Base-by-base conservation (phyloP, 129 eudicot species). In the Flaveria brownii region DNA sequence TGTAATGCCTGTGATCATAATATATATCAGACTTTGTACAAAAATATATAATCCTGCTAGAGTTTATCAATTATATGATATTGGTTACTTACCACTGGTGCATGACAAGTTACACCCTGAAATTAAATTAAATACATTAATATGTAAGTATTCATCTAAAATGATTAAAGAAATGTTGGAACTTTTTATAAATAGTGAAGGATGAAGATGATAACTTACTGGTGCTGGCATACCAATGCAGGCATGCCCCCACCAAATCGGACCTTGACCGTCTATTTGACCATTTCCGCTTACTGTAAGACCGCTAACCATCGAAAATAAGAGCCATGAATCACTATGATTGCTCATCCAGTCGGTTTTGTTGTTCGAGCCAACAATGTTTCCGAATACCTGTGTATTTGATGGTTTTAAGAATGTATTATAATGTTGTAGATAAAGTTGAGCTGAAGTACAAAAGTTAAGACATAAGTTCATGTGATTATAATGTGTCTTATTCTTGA, bases 21-120 rank as follows among this genome's bases (percentile, higher is more conserved):
- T 3, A 33, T 5, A 5, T 3, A 33, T 5, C 4, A 33, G 39
- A 52, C 26, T 33, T 51, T 71, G 64, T 17, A 72, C 28, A 68
- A 36, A 33, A 30, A 52, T 17, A 50, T 22, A 28, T 25, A 55
- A 30, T 30, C 36, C 36, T 30, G 5, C 36, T 30, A 30, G 36
- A 30, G 36, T 4, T 30, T 33, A 33, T 33, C 39, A 33, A 0
- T 33, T 33, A 4, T 33, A 33, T 33, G 39, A 33, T 33, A 42
- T 39, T 42, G 63, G 55, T 71, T 78, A 78, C 91, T 80, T 82
- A 87, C 96, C 33, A 79, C 61, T 72, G 96, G 89, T 75, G 84
- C 96, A 63, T 83, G 88, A 86, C 96, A 89, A 64, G 70, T 8
- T 72, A 52, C 66, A 23, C 83, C 86, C 96, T 89, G 85, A 28